Evolutionary conservation across 2,329 filamentous ascomycete species (phyloP).

Genomic region (Pestalotiopsis sp.): DNA sequence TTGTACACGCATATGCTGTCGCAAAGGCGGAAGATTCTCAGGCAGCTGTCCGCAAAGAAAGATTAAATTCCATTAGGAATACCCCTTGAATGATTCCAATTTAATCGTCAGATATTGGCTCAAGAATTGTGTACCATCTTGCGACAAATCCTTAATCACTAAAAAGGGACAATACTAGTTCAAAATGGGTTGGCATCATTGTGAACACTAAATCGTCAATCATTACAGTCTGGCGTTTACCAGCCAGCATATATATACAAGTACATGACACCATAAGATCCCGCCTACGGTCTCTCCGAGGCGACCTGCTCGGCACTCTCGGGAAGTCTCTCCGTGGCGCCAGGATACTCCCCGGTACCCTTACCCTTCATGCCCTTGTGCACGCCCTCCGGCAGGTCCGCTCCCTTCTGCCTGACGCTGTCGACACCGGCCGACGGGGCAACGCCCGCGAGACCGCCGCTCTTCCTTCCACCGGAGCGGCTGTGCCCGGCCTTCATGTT

Average conservation of each 20-base stretch:
- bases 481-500: not conserved
- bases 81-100: not conserved
- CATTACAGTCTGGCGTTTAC: not conserved
- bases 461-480: not conserved
- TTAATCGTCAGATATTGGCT: not conserved
- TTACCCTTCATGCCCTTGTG: not conserved
- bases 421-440: not conserved
- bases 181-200: not conserved
- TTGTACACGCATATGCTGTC: conserved; percentile 15
- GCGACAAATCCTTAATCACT: not conserved
- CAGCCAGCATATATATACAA: not conserved
- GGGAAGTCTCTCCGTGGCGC: not conserved
- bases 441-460: not conserved
- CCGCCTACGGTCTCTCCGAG: not conserved
- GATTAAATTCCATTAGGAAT: not conserved
- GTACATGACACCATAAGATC: not conserved
- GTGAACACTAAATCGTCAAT: not conserved
- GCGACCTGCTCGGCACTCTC: not conserved
- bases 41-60: not conserved
- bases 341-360: not conserved
- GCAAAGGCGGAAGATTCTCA: conserved; percentile 13
- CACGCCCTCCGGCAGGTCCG: not conserved
- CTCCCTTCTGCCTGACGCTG: not conserved
- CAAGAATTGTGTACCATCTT: not conserved
- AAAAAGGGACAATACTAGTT: not conserved